Evolutionary conservation across 75 land plant genomes (phyloP).

Genomic region (Adiantum capillusveneris): DNA sequence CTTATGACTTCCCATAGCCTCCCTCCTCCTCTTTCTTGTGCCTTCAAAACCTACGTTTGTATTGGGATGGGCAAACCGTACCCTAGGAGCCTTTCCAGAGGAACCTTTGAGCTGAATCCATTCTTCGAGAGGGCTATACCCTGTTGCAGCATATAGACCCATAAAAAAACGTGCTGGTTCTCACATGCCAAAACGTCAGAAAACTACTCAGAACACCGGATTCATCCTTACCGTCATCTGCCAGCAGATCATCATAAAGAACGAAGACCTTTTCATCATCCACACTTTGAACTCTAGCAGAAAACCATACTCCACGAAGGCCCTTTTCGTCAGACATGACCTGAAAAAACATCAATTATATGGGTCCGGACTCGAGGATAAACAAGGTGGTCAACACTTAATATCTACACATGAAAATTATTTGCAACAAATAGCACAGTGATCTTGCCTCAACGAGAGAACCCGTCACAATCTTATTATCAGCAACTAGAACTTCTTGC

Average conservation of each 20-base stretch:
- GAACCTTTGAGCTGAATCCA: constrained; percentile 57
- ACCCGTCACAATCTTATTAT: constrained; percentile 31
- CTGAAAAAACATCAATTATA: constrained; percentile 26
- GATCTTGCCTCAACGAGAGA: constrained; percentile 52
- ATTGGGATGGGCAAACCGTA: constrained; percentile 57
- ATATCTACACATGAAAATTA: background rate
- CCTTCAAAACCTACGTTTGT: constrained; percentile 46
- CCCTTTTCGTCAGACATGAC: constrained; percentile 56
- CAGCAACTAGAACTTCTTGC: too few relatives aligned
- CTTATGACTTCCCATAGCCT: constrained; percentile 40
- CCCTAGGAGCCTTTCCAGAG: constrained; percentile 39
- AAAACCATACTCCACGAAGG: constrained; percentile 65
- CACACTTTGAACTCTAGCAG: constrained; percentile 56
- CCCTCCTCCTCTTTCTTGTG: constrained; percentile 72
- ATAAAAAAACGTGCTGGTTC: background rate
- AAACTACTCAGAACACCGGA: background rate
- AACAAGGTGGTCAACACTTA: background rate
- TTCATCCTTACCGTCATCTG: constrained; percentile 56
- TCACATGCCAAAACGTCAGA: background rate
- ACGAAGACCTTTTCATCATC: constrained; percentile 59
- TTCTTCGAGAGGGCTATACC: constrained; percentile 50
- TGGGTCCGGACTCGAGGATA: background rate
- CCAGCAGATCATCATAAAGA: constrained; percentile 43
- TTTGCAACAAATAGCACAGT: constrained; percentile 1
- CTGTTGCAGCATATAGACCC: constrained; percentile 16